phyloP scores from a whole-genome alignment of 768 basidiomycete species.

The Pleurotus tuoliensis region DNA sequence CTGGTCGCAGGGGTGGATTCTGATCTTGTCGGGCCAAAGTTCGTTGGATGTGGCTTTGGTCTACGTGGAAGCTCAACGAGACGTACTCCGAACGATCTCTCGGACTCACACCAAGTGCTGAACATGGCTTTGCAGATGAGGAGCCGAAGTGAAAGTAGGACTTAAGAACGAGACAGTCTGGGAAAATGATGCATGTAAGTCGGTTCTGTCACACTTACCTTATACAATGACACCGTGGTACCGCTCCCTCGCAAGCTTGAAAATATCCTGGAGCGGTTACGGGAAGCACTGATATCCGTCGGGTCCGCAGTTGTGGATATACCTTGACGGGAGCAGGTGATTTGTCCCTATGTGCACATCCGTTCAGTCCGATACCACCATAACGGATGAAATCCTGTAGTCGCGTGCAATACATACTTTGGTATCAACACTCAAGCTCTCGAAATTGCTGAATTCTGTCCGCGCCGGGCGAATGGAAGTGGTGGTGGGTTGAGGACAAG shows the following conservation, averaged over 20 bases:
- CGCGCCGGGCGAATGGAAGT: neutral
- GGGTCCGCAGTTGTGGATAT: too few species aligned
- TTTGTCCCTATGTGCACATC: too few species aligned
- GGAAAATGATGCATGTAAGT: neutral
- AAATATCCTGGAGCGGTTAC: neutral
- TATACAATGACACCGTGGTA: neutral
- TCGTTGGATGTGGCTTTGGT: constrained; percentile 2
- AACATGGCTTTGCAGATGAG: constrained; percentile 1
- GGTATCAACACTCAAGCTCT: neutral
- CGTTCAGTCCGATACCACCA: too few species aligned
- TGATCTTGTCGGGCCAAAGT: neutral
- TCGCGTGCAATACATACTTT: too few species aligned
- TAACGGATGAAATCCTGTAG: too few species aligned
- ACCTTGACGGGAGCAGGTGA: too few species aligned
- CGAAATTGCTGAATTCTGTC: neutral
- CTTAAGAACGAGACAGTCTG: neutral
- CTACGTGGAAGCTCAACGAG: neutral
- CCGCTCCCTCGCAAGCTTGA: neutral
- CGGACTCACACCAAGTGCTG: constrained; percentile 4
- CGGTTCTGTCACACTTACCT: neutral
- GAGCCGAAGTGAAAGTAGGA: neutral
- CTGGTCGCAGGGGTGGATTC: neutral
- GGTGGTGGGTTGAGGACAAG: neutral
- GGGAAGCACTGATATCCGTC: too few species aligned
- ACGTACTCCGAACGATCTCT: neutral